phyloP scores from a whole-genome alignment of 441 rosid genomes.

The Viola pubescens region DNA sequence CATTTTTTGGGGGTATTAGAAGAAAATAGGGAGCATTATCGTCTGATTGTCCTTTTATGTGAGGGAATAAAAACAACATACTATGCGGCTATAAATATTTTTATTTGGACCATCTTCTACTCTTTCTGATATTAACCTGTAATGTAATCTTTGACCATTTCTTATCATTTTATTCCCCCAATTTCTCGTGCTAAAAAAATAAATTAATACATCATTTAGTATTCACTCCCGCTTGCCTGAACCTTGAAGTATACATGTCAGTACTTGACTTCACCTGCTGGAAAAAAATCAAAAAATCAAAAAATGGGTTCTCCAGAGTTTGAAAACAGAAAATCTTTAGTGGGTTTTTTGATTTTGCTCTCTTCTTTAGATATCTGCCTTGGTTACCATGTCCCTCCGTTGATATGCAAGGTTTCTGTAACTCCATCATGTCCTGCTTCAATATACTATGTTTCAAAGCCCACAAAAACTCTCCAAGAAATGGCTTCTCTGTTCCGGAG shows the following conservation, averaged over 20 bases:
- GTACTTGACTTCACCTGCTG: not conserved
- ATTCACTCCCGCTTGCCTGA: no score
- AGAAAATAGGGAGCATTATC: no score
- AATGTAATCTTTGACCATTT: no score
- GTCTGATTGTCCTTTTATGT: no score
- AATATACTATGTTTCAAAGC: constrained; percentile 20
- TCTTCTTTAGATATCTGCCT: not conserved
- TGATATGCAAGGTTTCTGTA: constrained; percentile 21
- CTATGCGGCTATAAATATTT: no score
- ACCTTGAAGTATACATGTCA: not conserved
- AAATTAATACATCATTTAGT: no score
- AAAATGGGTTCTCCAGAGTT: not conserved
- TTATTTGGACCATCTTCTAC: no score
- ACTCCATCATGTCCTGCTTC: constrained; percentile 24
- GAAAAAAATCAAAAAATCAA: not conserved
- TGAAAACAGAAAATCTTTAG: not conserved
- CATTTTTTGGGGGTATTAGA: no score
- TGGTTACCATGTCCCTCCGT: constrained; percentile 5
- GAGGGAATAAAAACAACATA: no score
- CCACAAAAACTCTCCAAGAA: constrained; percentile 16
- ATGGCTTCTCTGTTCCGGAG: constrained; percentile 22
- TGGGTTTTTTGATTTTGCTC: constrained; percentile 4
- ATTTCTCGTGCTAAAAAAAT: no score
- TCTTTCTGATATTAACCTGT: no score
- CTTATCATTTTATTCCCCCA: no score